phyloP scores from a whole-genome alignment of 306 rosid species.

The Spatholobus suberectus region DNA sequence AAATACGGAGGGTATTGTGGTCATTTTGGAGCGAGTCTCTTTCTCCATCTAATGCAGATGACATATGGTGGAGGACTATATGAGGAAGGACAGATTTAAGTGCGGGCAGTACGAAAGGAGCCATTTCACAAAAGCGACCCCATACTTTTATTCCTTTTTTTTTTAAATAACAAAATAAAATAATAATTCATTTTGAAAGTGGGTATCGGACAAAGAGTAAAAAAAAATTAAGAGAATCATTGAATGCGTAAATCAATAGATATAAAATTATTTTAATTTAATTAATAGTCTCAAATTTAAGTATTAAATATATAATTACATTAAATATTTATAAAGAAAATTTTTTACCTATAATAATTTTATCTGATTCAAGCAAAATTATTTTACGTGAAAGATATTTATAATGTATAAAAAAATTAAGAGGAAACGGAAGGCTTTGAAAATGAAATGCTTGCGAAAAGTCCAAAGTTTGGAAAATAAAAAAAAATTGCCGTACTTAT shows the following conservation, averaged over 20 bases:
- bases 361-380: no score
- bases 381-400: no score
- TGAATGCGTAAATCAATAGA: no score
- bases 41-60: slow-evolving; percentile 33
- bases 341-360: no score
- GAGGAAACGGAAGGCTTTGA: neutral
- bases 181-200: neutral
- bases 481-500: slow-evolving; percentile 79
- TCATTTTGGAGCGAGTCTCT: neutral
- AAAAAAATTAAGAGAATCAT: neutral
- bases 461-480: neutral
- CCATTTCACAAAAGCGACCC: slow-evolving; percentile 35
- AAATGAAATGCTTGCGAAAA: slow-evolving; percentile 13
- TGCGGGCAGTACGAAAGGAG: slow-evolving; percentile 75
- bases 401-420: neutral
- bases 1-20: slow-evolving; percentile 45
- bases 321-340: no score
- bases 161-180: no score
- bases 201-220: neutral
- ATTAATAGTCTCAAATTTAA: no score
- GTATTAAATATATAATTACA: no score
- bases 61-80: slow-evolving; percentile 86
- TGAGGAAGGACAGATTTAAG: slow-evolving; percentile 97
- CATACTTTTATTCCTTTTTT: neutral
- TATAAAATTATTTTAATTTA: no score